Evolutionary conservation across 768 basidiomycete species (phyloP).

Genomic region (Infundibulicybe gibba): DNA sequence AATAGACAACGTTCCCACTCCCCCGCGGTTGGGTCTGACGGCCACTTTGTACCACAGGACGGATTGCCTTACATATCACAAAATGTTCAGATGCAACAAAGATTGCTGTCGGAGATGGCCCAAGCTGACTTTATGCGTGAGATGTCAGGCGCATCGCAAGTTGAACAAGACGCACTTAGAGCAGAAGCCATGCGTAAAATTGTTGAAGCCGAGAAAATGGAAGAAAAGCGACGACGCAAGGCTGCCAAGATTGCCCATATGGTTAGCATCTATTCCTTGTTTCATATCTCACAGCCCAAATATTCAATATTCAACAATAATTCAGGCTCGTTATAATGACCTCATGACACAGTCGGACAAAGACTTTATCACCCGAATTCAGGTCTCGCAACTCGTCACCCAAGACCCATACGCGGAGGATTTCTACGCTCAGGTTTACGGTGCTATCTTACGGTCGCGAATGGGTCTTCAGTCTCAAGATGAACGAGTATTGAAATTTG

Average conservation of each 20-base stretch:
- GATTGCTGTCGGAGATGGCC: conserved; percentile 72
- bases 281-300: neutral
- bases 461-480: conserved; percentile 70
- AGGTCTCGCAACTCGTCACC: conserved; percentile 96
- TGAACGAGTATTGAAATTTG: conserved; percentile 82
- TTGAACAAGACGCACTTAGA: conserved; percentile 67
- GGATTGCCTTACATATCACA: conserved; percentile 54
- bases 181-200: conserved; percentile 86
- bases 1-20: conserved; percentile 44
- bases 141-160: conserved; percentile 55
- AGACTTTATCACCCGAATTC: conserved; percentile 98
- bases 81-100: conserved; percentile 69
- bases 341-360: conserved; percentile 98
- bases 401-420: conserved; percentile 97
- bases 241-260: conserved; percentile 87
- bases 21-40: conserved; percentile 31
- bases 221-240: conserved; percentile 76
- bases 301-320: conserved; percentile 7
- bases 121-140: conserved; percentile 67
- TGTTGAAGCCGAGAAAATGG: conserved; percentile 85
- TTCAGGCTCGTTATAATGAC: conserved; percentile 86
- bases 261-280: conserved; percentile 38
- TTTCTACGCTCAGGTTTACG: conserved; percentile 97
- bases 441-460: conserved; percentile 77
- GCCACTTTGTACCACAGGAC: conserved; percentile 44